These are phyloP conservation scores for Penstemon davidsonii DNA, from an alignment of 257 asterid species.

Conservation along the genomic window DNA sequence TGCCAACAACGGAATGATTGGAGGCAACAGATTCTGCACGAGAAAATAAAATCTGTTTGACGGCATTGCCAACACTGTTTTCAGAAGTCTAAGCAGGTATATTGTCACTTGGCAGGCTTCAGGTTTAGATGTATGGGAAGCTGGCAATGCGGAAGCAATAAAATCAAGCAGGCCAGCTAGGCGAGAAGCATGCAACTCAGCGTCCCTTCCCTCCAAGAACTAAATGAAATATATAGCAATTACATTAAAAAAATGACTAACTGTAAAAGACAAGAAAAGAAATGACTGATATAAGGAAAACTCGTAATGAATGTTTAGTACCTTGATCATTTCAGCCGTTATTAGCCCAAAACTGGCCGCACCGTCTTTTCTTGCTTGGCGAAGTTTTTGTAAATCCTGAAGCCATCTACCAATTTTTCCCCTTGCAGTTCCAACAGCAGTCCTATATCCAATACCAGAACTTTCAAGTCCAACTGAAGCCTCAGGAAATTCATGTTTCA, in stretches of 20 bases:
- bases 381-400: slow-evolving; percentile 94
- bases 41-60: slow-evolving; percentile 86
- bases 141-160: slow-evolving; percentile 97
- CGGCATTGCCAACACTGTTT: slow-evolving; percentile 55
- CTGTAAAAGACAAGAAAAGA: slow-evolving; percentile 24
- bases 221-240: slow-evolving; percentile 28
- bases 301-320: slow-evolving; percentile 28
- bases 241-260: slow-evolving; percentile 31
- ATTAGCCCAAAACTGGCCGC: slow-evolving; percentile 85
- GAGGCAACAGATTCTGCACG: slow-evolving; percentile 93
- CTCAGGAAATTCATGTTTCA: slow-evolving; percentile 91
- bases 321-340: slow-evolving; percentile 93
- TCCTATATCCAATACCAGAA: slow-evolving; percentile 80
- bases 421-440: slow-evolving; percentile 87
- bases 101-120: slow-evolving; percentile 92
- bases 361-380: slow-evolving; percentile 98
- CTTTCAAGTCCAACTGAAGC: slow-evolving; percentile 70
- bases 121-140: slow-evolving; percentile 92
- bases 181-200: slow-evolving; percentile 94
- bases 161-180: slow-evolving; percentile 97
- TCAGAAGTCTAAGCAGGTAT: slow-evolving; percentile 81
- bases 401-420: slow-evolving; percentile 84
- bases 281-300: neutral
- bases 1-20: slow-evolving; percentile 92
- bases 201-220: slow-evolving; percentile 94